Evolutionary conservation across 164 flowering plant species (phyloP).

Genomic region (Akebia trifoliata): DNA sequence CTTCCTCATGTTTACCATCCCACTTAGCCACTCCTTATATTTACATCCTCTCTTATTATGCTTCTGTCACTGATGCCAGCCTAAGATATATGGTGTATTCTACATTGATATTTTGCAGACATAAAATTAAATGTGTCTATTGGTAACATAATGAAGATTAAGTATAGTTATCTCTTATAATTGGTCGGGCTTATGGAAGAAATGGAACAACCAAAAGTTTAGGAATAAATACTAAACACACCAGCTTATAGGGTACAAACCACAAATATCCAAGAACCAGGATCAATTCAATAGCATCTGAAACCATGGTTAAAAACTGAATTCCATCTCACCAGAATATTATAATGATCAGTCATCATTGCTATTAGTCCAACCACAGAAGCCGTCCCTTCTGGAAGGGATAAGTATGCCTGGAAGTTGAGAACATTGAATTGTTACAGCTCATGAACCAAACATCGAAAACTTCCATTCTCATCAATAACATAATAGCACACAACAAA

Average conservation of each 20-base stretch:
- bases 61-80: no score
- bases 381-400: slow-evolving; percentile 93
- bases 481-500: background rate
- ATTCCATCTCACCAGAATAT: slow-evolving; percentile 56
- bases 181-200: no score
- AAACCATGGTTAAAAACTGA: background rate
- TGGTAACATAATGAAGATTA: no score
- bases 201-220: no score
- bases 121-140: no score
- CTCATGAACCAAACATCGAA: background rate
- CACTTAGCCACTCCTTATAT: no score
- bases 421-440: background rate
- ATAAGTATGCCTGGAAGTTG: slow-evolving; percentile 79
- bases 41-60: no score
- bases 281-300: background rate
- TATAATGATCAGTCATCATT: slow-evolving; percentile 97
- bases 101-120: no score
- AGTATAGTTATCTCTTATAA: no score
- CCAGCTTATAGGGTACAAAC: no score
- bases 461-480: background rate
- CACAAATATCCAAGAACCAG: background rate
- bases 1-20: no score
- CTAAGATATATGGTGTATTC: no score
- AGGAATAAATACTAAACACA: background rate
- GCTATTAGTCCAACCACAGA: slow-evolving; percentile 90